Conservation (phyloP, 495 filamentous ascomycete species). For the Jackrogersella multiformis region DNA sequence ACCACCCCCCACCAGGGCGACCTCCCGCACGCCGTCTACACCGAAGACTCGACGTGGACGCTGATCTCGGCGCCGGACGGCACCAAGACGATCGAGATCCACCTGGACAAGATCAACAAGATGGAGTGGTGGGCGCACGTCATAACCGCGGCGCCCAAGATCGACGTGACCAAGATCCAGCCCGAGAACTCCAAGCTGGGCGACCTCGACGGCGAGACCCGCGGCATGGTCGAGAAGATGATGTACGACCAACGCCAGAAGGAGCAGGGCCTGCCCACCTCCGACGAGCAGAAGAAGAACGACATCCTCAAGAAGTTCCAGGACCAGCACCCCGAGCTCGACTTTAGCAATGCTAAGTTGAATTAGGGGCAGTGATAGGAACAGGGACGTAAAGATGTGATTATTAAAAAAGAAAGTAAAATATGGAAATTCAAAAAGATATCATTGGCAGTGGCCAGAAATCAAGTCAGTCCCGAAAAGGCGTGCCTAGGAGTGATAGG, state of each 20-base stretch:
- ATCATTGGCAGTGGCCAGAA: not conserved
- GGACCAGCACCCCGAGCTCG: slow-evolving; percentile 78
- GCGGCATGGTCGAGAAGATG: slow-evolving; percentile 99
- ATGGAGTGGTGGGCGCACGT: slow-evolving; percentile 98
- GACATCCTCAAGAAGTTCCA: slow-evolving; percentile 95
- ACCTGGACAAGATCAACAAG: slow-evolving; percentile 97
- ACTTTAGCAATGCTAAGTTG: slow-evolving; percentile 82
- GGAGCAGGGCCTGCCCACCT: slow-evolving; percentile 83
- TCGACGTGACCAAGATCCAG: slow-evolving; percentile 93
- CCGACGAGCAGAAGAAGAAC: slow-evolving; percentile 91
- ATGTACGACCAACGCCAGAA: slow-evolving; percentile 99
- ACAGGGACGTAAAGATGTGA: not conserved
- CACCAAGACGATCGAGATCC: slow-evolving; percentile 82
- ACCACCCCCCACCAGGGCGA: slow-evolving; percentile 68
- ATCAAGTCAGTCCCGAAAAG: not conserved
- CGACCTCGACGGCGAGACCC: slow-evolving; percentile 94
- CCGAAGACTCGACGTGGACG: slow-evolving; percentile 95
- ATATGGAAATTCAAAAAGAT: slow-evolving; percentile 34
- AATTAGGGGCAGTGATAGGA: slow-evolving; percentile 48
- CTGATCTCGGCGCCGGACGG: slow-evolving; percentile 71
- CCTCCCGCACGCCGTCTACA: slow-evolving; percentile 78
- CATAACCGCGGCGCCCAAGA: slow-evolving; percentile 80
- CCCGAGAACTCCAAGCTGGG: slow-evolving; percentile 90
- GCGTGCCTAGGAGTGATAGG: not conserved
- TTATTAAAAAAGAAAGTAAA: slow-evolving; percentile 13